A percentile compares a stretch with the other conserved stretches of the same genome.
These are phyloP conservation scores for Acer yangbiense DNA, from an alignment of 345 rosid genomes.

Conservation along the genomic window DNA sequence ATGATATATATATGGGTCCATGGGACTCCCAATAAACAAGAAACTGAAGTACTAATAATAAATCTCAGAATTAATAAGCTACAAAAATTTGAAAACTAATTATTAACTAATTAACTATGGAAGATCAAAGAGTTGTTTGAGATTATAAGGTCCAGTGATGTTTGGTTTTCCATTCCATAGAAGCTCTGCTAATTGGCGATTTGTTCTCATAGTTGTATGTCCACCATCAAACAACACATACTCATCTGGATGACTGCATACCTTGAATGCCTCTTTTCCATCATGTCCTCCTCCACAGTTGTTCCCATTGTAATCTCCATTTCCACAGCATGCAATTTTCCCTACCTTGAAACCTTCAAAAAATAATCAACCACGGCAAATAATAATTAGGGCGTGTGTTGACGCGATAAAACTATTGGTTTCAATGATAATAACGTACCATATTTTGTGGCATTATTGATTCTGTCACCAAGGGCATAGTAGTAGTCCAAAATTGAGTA, in stretches of 20 bases:
- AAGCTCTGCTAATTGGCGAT: constrained; percentile 18
- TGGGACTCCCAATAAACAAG: not conserved
- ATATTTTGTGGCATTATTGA: constrained; percentile 10
- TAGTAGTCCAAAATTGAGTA: constrained; percentile 25
- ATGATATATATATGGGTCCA: too few species aligned
- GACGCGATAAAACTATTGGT: too few species aligned
- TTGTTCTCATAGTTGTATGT: constrained; percentile 20
- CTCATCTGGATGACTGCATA: constrained; percentile 22
- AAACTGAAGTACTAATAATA: too few species aligned
- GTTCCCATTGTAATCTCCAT: not conserved
- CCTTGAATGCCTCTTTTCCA: not conserved
- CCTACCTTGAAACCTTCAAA: constrained; percentile 20
- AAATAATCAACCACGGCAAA: too few species aligned
- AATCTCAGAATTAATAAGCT: not conserved
- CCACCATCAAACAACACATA: constrained; percentile 28
- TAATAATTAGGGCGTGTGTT: too few species aligned
- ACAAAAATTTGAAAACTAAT: not conserved
- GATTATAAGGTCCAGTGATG: constrained; percentile 19
- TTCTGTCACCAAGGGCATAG: constrained; percentile 19
- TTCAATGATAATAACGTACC: not conserved
- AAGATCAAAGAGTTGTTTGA: constrained; percentile 20
- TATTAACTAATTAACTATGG: not conserved
- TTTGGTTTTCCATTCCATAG: constrained; percentile 22
- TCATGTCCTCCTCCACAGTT: constrained; percentile 8
- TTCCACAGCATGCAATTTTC: constrained; percentile 11